These are phyloP conservation scores for Tricholoma matsutake DNA, from an alignment of 768 basidiomycete genomes.

Conservation along the genomic window DNA sequence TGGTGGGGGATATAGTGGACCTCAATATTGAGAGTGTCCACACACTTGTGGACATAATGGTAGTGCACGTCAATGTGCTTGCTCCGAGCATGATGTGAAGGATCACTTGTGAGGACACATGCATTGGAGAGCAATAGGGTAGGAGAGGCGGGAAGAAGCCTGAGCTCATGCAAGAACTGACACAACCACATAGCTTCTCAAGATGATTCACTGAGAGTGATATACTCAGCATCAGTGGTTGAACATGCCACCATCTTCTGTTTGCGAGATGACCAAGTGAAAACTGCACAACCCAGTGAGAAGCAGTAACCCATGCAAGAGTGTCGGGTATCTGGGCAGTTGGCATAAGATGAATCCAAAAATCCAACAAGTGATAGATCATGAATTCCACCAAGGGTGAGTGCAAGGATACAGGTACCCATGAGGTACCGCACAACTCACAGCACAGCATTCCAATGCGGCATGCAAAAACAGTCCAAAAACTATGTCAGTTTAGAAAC, in stretches of 20 bases:
- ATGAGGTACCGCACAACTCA: slow-evolving; percentile 16
- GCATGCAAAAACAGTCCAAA: slow-evolving; percentile 19
- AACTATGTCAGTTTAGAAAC: slow-evolving; percentile 26
- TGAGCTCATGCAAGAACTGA: slow-evolving; percentile 12
- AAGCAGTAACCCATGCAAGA: slow-evolving; percentile 32
- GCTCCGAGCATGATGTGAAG: slow-evolving; percentile 25
- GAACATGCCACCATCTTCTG: slow-evolving; percentile 31
- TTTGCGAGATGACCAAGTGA: slow-evolving; percentile 33
- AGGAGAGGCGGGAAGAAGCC: slow-evolving; percentile 1
- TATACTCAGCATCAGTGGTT: slow-evolving; percentile 35
- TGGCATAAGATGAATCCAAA: slow-evolving; percentile 13
- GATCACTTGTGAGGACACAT: slow-evolving; percentile 26
- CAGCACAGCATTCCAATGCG: slow-evolving; percentile 26
- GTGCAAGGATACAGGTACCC: background rate
- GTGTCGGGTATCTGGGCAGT: slow-evolving; percentile 11
- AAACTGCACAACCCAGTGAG: slow-evolving; percentile 23
- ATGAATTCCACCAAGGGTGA: slow-evolving; percentile 8
- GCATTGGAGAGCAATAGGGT: slow-evolving; percentile 21
- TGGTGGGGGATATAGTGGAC: no score
- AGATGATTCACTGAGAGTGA: slow-evolving; percentile 25
- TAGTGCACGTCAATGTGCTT: slow-evolving; percentile 40
- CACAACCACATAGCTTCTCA: slow-evolving; percentile 4
- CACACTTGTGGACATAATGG: slow-evolving; percentile 26
- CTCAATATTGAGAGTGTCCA: no score
- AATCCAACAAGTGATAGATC: slow-evolving; percentile 1